A percentile compares a stretch with the other conserved stretches of the same genome.
Conservation (phyloP, 208 protist genomes). For the Plasmodiophora brassicae region DNA sequence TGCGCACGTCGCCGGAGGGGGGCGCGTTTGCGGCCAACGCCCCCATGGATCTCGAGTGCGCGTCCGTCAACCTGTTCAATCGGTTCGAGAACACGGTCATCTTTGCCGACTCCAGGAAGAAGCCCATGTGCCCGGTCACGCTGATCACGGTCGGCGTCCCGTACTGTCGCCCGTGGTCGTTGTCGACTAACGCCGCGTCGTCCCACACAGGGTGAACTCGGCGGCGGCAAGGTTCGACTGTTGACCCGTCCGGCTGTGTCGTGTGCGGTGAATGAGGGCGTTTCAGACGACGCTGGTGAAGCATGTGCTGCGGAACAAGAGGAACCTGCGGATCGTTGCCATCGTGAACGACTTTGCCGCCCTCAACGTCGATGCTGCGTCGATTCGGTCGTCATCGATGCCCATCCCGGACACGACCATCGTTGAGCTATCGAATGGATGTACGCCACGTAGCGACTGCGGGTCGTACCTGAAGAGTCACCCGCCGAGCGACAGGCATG, state of each 20-base stretch:
- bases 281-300: conserved; percentile 2
- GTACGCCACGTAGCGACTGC: neutral
- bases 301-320: conserved; percentile 13
- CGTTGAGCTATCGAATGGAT: conserved; percentile 17
- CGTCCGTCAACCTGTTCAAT: neutral
- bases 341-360: conserved; percentile 16
- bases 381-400: neutral
- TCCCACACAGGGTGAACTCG: neutral
- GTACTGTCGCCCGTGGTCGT: neutral
- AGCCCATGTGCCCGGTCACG: neutral
- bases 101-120: neutral
- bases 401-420: neutral
- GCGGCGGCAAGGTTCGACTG: neutral
- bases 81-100: neutral
- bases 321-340: neutral
- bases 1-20: neutral
- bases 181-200: neutral
- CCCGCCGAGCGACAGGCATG: neutral
- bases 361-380: neutral
- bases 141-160: neutral
- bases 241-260: neutral
- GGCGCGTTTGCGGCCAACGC: neutral
- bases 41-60: neutral
- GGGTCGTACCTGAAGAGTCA: neutral
- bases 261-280: neutral